A percentile compares a stretch with the other conserved stretches of the same genome.
phyloP scores from a whole-genome alignment of 208 protist genomes.

The Porcisia hertigi region DNA sequence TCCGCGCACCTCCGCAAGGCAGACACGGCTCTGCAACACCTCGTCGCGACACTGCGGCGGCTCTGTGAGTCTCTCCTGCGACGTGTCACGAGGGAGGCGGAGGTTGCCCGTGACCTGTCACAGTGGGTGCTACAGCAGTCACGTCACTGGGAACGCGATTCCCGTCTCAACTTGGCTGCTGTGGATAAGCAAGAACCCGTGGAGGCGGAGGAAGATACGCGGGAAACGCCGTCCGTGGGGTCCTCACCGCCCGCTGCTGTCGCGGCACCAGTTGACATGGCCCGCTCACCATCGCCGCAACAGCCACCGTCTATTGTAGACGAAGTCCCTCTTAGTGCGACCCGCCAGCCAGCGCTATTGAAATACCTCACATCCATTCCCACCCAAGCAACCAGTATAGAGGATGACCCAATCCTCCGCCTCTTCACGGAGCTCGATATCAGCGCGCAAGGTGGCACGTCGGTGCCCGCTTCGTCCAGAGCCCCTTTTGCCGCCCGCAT shows the following conservation, averaged over 20 bases:
- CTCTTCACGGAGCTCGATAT: constrained; percentile 4
- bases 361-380: background rate
- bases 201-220: constrained; percentile 16
- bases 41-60: constrained; percentile 49
- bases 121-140: constrained; percentile 63
- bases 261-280: background rate
- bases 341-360: constrained; percentile 24
- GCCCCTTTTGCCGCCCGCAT: background rate
- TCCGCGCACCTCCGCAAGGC: constrained; percentile 10
- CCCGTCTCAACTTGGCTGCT: constrained; percentile 11
- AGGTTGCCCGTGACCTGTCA: constrained; percentile 46
- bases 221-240: background rate
- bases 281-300: constrained; percentile 17
- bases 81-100: constrained; percentile 34
- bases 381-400: background rate
- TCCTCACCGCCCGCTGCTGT: constrained; percentile 1
- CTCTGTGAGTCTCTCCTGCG: constrained; percentile 43
- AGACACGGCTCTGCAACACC: constrained; percentile 19
- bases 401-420: background rate
- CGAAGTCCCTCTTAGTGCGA: constrained; percentile 33
- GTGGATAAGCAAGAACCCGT: background rate
- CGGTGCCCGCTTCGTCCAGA: background rate
- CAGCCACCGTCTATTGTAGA: constrained; percentile 21
- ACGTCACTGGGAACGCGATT: constrained; percentile 23
- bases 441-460: background rate